Conservation (phyloP, 208 protist genomes). For the Acanthamoeba triangularis region DNA sequence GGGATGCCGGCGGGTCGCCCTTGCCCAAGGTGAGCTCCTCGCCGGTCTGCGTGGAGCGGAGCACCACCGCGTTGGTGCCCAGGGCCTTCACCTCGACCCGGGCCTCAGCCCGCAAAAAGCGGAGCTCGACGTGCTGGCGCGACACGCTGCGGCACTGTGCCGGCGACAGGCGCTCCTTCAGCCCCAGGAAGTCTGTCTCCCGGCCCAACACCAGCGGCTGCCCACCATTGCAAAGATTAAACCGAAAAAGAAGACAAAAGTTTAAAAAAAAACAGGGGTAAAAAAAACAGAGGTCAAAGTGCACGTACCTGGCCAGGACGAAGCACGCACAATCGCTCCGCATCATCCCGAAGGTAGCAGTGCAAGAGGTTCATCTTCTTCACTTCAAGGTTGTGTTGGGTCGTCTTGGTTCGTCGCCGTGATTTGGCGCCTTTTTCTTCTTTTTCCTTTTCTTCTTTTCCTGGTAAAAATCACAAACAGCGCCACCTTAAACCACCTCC, state of each 20-base stretch:
- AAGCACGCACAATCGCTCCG: neutral
- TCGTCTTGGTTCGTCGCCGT: too few species aligned
- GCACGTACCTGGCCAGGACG: neutral
- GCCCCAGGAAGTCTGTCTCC: neutral
- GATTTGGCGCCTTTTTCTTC: too few species aligned
- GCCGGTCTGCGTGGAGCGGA: neutral
- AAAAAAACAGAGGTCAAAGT: neutral
- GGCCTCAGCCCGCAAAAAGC: neutral
- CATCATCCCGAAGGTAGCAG: conserved; percentile 10
- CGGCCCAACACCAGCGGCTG: conserved; percentile 11
- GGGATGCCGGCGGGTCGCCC: neutral
- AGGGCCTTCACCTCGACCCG: neutral
- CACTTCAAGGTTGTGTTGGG: too few species aligned
- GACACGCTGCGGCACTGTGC: conserved; percentile 5
- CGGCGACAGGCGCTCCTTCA: conserved; percentile 12
- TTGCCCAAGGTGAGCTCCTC: neutral
- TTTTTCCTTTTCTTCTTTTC: too few species aligned
- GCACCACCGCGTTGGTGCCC: neutral
- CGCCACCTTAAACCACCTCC: too few species aligned
- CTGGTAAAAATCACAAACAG: too few species aligned
- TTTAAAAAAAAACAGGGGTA: too few species aligned
- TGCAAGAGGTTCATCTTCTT: conserved; percentile 21
- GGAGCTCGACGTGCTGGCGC: conserved; percentile 42
- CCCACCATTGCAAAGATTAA: too few species aligned
- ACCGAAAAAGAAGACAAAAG: too few species aligned